Evolutionary conservation across 2,329 filamentous ascomycete genomes (phyloP), one percentile per base, ranked within the genome.

Genomic region (Dissoconium aciculare): DNA sequence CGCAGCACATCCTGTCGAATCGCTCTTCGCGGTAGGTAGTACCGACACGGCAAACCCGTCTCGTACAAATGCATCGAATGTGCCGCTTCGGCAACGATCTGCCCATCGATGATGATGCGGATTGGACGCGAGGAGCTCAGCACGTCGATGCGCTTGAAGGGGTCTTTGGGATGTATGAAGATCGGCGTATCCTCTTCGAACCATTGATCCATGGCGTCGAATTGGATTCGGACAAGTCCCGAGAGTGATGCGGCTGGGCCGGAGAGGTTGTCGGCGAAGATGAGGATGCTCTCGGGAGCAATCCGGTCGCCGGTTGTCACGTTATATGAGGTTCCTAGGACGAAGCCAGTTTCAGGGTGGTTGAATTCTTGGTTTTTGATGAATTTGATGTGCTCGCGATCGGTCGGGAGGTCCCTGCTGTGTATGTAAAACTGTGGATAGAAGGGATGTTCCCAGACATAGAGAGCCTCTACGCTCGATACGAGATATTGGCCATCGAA

Each of bases 91-190:
- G 62, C 64, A 1, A 76, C 51, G 0, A 56, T 54, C 2, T 46
- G 47, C 2, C 67, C 68, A 5, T 55, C 49, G 3, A 68, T 40
- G 13, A 57, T 56, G 21, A 78, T 57, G 8, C 63, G 57, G 17
- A 78, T 49, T 1, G 51, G 51, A 1, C 74, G 65, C 2, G 59
- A 56, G 0, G 71, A 75, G 1, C 58, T 56, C 4, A 78, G 50
- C 15, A 72, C 64, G 33, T 78, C 73, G 36, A 79, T 57, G 9
- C 74, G 64, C 41, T 74, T 74, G 54, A 68, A 77, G 0, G 74
- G 74, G 32, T 78, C 73, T 39, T 76, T 77, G 0, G 74, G 73
- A 35, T 79, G 74, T 3, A 69, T 60, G 42, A 64, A 64, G 32
- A 77, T 66, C 1, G 62, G 65, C 1, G 57, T 55, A 30, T 74